Base-by-base conservation (phyloP, 345 rosid species). In the Reutealis trisperma region DNA sequence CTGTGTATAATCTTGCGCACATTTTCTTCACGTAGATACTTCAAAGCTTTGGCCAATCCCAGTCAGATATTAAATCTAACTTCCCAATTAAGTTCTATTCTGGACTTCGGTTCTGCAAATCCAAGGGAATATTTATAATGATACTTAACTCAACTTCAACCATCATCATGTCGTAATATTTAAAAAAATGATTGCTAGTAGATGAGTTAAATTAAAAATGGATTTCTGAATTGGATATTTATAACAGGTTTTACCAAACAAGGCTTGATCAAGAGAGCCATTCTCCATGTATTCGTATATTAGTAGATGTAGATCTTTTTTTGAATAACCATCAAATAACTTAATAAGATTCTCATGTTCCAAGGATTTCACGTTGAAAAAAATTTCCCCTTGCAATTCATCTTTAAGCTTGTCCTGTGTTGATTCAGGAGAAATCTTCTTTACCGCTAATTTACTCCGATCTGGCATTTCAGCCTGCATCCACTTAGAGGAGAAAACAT, bases 21-120 rank as follows among this genome's bases (percentile, higher is more conserved):
- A 16, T 19, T 49, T 70, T 73, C 55, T 73, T 79, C 77, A 37
- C 3, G 47, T 9, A 44, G 47, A 44, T 79, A 68, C 63, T 73
- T 68, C 68, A 79, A 30, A 67, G 74, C 77, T 57, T 73, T 61
- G 3, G 77, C 82, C 10, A 67, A 67, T 79, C 78, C 82, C 3
- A 67, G 64, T 70, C 83, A 75, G 77, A 52, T 71, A 8, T 71
- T 49, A 19, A 10, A 58, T 71, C 75, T 71, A 37, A 37, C 32
- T 37, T 57, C 58, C 52, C 75, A 76, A 27, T 45, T 8, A 16
- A 76, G 58, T 67, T 57, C 30, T 6, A 18, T n/a, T 8, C 2
- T 24, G 0, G 73, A 24, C 13, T 30, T 58, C 14, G 67, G 49
- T 24, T 24, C 67, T 76, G 21, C 73, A 57, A 65, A 16, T 59